phyloP scores from a whole-genome alignment of 371 early-diverging fungal species.

The Rhizomucor pusillus region DNA sequence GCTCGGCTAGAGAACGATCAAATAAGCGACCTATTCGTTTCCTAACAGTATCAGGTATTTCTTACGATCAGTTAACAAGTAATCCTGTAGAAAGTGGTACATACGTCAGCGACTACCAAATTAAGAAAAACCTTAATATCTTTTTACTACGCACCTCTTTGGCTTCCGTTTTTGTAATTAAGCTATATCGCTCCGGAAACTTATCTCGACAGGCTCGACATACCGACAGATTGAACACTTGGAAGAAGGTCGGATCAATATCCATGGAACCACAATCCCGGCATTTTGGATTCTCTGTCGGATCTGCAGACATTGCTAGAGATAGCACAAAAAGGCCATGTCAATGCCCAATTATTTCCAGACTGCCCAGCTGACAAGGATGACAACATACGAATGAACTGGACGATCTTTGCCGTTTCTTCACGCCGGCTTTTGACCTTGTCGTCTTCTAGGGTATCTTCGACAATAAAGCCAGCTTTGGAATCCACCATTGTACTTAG shows the following conservation, averaged over 20 bases:
- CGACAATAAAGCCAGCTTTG: conserved; percentile 61
- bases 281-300: conserved; percentile 67
- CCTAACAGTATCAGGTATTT: background rate
- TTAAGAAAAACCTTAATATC: background rate
- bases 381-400: conserved; percentile 51
- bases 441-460: conserved; percentile 42
- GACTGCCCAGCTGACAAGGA: background rate
- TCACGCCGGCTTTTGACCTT: conserved; percentile 12
- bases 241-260: conserved; percentile 67
- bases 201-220: conserved; percentile 74
- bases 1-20: conserved; percentile 57
- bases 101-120: background rate
- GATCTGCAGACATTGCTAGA: conserved; percentile 58
- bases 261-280: conserved; percentile 79
- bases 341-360: background rate
- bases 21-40: background rate
- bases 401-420: conserved; percentile 25
- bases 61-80: conserved; percentile 84
- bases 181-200: conserved; percentile 81
- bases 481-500: conserved; percentile 30
- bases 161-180: conserved; percentile 94
- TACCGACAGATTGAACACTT: conserved; percentile 69
- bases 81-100: conserved; percentile 55
- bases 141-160: conserved; percentile 45
- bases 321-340: background rate